phyloP scores from a whole-genome alignment of 1,139 yeast genomes.

The Protomyces arabidopsidicola region DNA sequence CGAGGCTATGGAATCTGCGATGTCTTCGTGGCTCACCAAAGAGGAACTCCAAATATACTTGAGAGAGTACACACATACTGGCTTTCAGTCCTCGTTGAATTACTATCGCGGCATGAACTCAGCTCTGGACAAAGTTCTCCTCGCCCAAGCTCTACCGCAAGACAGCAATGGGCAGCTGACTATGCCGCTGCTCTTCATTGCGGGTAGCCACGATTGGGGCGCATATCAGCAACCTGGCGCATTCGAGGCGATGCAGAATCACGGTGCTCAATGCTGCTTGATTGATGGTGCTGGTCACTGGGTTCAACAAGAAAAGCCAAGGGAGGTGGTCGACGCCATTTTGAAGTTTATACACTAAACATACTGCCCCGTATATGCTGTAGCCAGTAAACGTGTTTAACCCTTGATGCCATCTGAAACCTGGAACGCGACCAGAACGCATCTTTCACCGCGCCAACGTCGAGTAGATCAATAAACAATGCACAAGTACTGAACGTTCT shows the following conservation, averaged over 20 bases:
- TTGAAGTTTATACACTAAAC: neutral
- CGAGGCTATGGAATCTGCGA: neutral
- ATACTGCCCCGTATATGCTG: no score
- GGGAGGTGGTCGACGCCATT: conserved; percentile 4
- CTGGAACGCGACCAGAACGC: no score
- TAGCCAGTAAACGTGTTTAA: no score
- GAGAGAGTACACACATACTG: neutral
- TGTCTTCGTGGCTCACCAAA: conserved; percentile 8
- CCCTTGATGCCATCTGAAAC: no score
- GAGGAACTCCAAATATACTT: conserved; percentile 2
- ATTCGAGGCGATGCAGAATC: conserved; percentile 7
- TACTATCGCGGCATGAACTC: conserved; percentile 6
- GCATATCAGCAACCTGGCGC: conserved; percentile 19
- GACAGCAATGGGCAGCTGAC: neutral
- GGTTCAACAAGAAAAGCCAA: conserved; percentile 24
- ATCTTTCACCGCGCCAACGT: no score
- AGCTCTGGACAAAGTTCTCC: neutral
- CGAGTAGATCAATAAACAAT: no score
- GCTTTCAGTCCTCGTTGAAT: conserved; percentile 14
- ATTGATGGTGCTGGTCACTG: conserved; percentile 21
- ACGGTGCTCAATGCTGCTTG: neutral
- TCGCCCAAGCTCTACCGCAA: neutral
- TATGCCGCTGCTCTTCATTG: conserved; percentile 19
- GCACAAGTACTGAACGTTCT: no score
- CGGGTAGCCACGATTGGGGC: conserved; percentile 22